A percentile compares a stretch with the other conserved stretches of the same genome.
Conservation (phyloP, 805 yeast species). For the Kazachstania africana region DNA sequence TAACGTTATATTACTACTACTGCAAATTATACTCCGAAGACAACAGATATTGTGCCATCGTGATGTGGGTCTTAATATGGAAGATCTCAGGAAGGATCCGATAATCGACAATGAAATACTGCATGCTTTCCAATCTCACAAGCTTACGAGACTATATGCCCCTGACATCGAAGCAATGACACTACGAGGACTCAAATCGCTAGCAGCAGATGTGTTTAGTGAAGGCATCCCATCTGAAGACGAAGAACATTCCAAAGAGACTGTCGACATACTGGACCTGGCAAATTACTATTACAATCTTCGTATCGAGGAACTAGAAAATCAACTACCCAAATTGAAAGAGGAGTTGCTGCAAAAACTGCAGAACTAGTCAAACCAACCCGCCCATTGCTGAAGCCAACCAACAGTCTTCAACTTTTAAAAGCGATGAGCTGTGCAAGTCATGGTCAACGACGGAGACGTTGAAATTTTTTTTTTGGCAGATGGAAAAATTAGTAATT, state of each 20-base stretch:
- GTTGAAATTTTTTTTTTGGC: no score
- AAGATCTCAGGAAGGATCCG: conserved; percentile 15
- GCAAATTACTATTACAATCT: conserved; percentile 21
- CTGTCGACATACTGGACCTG: conserved; percentile 13
- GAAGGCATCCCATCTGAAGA: conserved; percentile 6
- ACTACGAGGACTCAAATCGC: conserved; percentile 12
- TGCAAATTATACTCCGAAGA: conserved; percentile 19
- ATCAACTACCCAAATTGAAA: conserved; percentile 14
- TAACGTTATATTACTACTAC: conserved; percentile 16
- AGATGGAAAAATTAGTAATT: no score
- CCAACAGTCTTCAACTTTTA: no score
- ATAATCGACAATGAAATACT: conserved; percentile 16
- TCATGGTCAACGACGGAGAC: no score
- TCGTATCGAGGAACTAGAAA: conserved; percentile 16
- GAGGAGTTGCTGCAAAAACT: conserved; percentile 4
- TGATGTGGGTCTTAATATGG: conserved; percentile 9
- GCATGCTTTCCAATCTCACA: conserved; percentile 13
- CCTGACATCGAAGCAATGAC: conserved; percentile 16
- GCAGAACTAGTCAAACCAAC: no score
- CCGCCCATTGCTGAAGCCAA: no score
- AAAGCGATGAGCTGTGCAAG: no score
- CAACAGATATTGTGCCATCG: conserved; percentile 18
- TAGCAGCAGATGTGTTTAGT: conserved; percentile 15
- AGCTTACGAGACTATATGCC: conserved; percentile 13
- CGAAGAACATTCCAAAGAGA: neutral